These are phyloP conservation scores for Solanum clarkiae DNA, from an alignment of 257 asterid species.

Conservation along the genomic window DNA sequence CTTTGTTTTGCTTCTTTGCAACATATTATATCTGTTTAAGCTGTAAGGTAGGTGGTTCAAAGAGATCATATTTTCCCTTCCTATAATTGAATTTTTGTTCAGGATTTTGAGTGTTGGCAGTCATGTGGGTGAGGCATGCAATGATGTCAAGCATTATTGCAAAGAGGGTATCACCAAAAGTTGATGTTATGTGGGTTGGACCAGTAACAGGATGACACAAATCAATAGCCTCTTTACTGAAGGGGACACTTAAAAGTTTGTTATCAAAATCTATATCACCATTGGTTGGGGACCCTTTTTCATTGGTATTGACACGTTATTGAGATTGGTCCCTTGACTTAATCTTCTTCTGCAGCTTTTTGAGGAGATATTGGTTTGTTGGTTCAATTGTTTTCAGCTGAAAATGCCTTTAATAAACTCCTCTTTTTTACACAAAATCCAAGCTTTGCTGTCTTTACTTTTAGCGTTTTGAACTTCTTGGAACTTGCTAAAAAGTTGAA, in stretches of 20 bases:
- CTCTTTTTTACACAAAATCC: background rate
- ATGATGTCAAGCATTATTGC: constrained; percentile 7
- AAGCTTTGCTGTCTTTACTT: background rate
- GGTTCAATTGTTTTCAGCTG: constrained; percentile 4
- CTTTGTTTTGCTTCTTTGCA: background rate
- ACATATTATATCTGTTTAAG: constrained; percentile 2
- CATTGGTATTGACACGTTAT: background rate
- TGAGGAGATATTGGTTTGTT: background rate
- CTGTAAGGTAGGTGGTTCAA: constrained; percentile 1
- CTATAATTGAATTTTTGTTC: background rate
- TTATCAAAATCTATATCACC: background rate
- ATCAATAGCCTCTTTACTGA: background rate
- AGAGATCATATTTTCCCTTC: background rate
- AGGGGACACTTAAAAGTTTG: background rate
- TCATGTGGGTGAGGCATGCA: constrained; percentile 24
- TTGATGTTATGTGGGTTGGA: background rate
- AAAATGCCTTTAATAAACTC: background rate
- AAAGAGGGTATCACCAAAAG: background rate
- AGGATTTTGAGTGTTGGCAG: background rate
- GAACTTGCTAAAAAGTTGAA: background rate
- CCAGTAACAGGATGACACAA: background rate
- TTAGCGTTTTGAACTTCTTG: background rate
- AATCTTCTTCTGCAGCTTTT: background rate
- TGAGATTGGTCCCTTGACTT: background rate
- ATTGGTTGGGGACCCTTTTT: constrained; percentile 1